Evolutionary conservation across 2,329 filamentous ascomycete genomes (phyloP).

Genomic region (Fusarium veterinarium): DNA sequence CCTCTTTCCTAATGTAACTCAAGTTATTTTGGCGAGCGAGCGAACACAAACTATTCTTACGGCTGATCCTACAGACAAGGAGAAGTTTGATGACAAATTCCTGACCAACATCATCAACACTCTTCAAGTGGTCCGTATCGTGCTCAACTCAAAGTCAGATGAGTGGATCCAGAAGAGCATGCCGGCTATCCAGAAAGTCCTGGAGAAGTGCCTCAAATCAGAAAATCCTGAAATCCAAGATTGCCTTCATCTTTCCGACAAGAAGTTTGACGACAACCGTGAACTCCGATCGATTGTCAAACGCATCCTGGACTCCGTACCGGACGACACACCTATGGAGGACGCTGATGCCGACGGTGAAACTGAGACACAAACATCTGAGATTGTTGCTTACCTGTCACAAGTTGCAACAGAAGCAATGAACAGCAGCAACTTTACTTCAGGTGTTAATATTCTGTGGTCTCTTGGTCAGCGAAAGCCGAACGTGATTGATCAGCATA

Average conservation of each 20-base stretch:
- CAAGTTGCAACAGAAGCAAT: slow-evolving; percentile 89
- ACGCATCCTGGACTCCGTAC: slow-evolving; percentile 88
- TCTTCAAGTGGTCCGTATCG: slow-evolving; percentile 88
- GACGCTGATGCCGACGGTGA: slow-evolving; percentile 87
- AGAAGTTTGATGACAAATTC: slow-evolving; percentile 85
- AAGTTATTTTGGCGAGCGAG: slow-evolving; percentile 85
- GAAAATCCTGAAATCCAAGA: slow-evolving; percentile 95
- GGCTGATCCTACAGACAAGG: slow-evolving; percentile 71
- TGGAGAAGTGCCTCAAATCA: slow-evolving; percentile 89
- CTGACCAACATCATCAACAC: slow-evolving; percentile 92
- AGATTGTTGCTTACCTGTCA: slow-evolving; percentile 87
- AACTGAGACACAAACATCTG: slow-evolving; percentile 82
- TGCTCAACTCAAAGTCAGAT: slow-evolving; percentile 87
- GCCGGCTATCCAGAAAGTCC: slow-evolving; percentile 81
- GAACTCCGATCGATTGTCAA: slow-evolving; percentile 80
- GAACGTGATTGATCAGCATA: slow-evolving; percentile 89
- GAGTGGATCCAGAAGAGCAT: slow-evolving; percentile 90
- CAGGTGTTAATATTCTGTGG: slow-evolving; percentile 94
- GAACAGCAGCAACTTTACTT: slow-evolving; percentile 82
- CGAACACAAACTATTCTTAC: slow-evolving; percentile 72
- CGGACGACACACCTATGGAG: slow-evolving; percentile 77
- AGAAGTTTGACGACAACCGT: slow-evolving; percentile 75
- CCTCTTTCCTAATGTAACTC: slow-evolving; percentile 89
- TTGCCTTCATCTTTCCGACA: slow-evolving; percentile 81
- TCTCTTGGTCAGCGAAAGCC: slow-evolving; percentile 87